A percentile compares a stretch with the other conserved stretches of the same genome.
Evolutionary conservation across 257 asterid species (phyloP).

Genomic region (Gardenia jasminoides): DNA sequence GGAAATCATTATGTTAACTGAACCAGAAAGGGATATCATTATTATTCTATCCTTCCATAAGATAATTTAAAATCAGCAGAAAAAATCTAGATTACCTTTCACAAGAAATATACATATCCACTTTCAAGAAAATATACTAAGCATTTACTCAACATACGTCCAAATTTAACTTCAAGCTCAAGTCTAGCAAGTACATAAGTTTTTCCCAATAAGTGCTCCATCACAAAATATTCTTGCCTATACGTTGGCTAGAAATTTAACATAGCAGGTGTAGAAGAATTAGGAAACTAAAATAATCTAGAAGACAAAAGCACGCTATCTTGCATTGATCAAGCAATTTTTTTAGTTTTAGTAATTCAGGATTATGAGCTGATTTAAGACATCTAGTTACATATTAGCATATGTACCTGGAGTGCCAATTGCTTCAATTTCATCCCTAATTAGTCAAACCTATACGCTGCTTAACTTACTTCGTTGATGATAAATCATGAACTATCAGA

Average conservation of each 20-base stretch:
- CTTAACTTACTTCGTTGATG: not conserved
- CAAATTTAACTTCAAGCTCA: not conserved
- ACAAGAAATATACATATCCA: not conserved
- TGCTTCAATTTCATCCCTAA: not conserved
- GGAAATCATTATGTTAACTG: not conserved
- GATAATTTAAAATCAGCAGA: not conserved
- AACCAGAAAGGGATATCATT: not conserved
- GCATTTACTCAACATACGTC: not conserved
- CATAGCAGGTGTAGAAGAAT: no score
- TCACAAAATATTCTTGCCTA: no score
- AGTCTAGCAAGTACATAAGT: not conserved
- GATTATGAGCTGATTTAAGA: no score
- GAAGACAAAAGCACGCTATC: no score
- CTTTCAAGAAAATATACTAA: not conserved
- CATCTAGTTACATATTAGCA: no score
- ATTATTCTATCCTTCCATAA: not conserved
- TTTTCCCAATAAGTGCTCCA: no score
- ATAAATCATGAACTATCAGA: not conserved
- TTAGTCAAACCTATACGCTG: not conserved
- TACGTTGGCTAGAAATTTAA: no score
- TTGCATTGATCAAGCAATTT: no score
- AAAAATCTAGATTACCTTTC: not conserved
- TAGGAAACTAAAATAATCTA: no score
- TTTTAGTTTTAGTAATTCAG: no score
- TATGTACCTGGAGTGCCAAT: not conserved